Percentiles rank a stretch among this genome's conserved stretches.
Evolutionary conservation across 1,139 yeast genomes (phyloP).

Genomic region (Pichia sp.): DNA sequence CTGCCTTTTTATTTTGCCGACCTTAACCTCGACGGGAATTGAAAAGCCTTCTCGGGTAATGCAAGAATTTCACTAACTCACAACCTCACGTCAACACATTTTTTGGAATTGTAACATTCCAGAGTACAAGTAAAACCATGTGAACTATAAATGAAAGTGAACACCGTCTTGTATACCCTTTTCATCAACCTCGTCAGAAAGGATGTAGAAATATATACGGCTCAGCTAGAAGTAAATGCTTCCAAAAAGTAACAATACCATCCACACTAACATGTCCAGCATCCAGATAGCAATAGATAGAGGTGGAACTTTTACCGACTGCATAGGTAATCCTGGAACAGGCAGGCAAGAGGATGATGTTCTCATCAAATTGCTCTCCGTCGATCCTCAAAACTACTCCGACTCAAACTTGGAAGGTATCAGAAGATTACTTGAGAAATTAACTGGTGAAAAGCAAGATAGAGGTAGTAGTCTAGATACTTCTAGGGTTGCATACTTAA

Average conservation of each 20-base stretch:
- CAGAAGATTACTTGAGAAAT: slow-evolving; percentile 64
- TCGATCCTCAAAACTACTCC: slow-evolving; percentile 76
- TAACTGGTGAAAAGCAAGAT: slow-evolving; percentile 48
- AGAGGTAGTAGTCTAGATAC: slow-evolving; percentile 41
- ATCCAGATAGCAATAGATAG: slow-evolving; percentile 23
- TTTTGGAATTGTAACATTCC: too few species aligned
- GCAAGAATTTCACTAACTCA: background rate
- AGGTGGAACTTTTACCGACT: slow-evolving; percentile 23
- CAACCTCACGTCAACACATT: too few species aligned
- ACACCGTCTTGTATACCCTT: too few species aligned
- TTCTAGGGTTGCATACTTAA: slow-evolving; percentile 48
- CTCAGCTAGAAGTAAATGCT: too few species aligned
- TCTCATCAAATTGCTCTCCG: slow-evolving; percentile 68
- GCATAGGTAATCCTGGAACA: slow-evolving; percentile 19
- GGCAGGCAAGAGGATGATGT: slow-evolving; percentile 36
- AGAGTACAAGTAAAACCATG: too few species aligned
- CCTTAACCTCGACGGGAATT: background rate
- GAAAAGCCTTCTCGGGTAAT: background rate
- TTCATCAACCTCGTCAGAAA: too few species aligned
- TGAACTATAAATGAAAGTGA: too few species aligned
- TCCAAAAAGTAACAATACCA: background rate
- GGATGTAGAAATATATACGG: too few species aligned
- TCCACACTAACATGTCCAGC: slow-evolving; percentile 2
- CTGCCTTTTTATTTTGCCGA: background rate
- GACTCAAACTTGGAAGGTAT: slow-evolving; percentile 95